A percentile compares a stretch with the other conserved stretches of the same genome.
These are phyloP conservation scores for Metrosideros polymorpha DNA, from an alignment of 441 rosid species.

Conservation along the genomic window DNA sequence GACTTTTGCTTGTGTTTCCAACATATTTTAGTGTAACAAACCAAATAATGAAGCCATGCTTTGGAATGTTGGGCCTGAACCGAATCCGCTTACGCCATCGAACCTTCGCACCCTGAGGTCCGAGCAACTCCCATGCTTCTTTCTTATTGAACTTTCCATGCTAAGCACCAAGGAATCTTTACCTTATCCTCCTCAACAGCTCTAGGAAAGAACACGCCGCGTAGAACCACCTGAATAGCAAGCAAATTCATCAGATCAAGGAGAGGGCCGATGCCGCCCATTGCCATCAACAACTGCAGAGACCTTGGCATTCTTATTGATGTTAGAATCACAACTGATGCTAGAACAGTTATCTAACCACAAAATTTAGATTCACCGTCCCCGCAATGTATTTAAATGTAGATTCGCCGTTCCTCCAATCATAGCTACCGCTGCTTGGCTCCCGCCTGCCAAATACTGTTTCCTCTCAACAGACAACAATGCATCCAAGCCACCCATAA, in stretches of 20 bases:
- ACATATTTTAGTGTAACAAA: too few relatives aligned
- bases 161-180: not conserved
- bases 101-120: not conserved
- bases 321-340: not conserved
- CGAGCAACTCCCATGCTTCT: not conserved
- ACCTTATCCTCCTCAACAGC: not conserved
- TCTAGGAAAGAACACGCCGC: not conserved
- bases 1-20: too few relatives aligned
- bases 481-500: not conserved
- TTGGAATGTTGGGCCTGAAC: not conserved
- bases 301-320: not conserved
- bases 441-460: not conserved
- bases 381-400: not conserved
- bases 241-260: not conserved
- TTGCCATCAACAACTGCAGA: not conserved
- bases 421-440: not conserved
- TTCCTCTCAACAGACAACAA: not conserved
- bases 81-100: not conserved
- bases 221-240: not conserved
- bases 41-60: too few relatives aligned
- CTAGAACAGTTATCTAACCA: not conserved
- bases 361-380: not conserved
- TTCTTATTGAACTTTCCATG: not conserved
- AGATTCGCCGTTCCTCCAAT: not conserved
- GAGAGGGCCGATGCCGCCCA: not conserved